These are phyloP conservation scores for Rhododendron mucronatum DNA, from an alignment of 148 eudicot species.

Conservation along the genomic window DNA sequence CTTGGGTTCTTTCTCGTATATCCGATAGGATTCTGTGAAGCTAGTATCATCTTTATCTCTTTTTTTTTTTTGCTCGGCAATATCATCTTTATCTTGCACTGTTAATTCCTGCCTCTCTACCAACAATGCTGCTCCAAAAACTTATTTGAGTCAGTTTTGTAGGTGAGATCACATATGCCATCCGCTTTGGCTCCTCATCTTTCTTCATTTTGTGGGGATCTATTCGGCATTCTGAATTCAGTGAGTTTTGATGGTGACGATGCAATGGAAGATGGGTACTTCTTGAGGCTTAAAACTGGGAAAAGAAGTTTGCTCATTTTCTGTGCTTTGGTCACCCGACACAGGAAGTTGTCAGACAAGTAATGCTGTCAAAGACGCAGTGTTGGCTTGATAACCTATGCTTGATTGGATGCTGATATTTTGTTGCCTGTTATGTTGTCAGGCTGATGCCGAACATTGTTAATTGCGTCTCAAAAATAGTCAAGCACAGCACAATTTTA, in stretches of 20 bases:
- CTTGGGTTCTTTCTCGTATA: background rate
- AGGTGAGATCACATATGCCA: conserved; percentile 86
- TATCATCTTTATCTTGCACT: background rate
- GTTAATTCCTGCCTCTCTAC: background rate
- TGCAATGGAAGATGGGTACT: conserved; percentile 34
- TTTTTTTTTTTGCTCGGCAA: background rate
- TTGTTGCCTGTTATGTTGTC: conserved; percentile 21
- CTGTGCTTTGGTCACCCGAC: conserved; percentile 65
- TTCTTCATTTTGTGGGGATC: conserved; percentile 50
- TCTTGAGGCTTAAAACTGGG: conserved; percentile 57
- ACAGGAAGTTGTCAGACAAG: conserved; percentile 71
- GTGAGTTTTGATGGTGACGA: conserved; percentile 38
- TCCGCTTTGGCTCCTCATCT: conserved; percentile 49
- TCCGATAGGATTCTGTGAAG: background rate
- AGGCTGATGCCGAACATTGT: conserved; percentile 72
- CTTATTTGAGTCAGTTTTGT: conserved; percentile 22
- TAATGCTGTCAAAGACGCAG: conserved; percentile 27
- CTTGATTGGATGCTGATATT: background rate
- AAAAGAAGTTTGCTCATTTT: conserved; percentile 68
- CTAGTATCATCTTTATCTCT: background rate
- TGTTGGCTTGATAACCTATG: background rate
- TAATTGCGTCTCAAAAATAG: conserved; percentile 42
- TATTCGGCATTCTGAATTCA: conserved; percentile 43
- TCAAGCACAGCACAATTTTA: conserved; percentile 35
- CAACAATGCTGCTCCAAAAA: background rate